These are phyloP conservation scores for Pythium dissotocum DNA, from an alignment of 352 stramenopile genomes.

Conservation along the genomic window DNA sequence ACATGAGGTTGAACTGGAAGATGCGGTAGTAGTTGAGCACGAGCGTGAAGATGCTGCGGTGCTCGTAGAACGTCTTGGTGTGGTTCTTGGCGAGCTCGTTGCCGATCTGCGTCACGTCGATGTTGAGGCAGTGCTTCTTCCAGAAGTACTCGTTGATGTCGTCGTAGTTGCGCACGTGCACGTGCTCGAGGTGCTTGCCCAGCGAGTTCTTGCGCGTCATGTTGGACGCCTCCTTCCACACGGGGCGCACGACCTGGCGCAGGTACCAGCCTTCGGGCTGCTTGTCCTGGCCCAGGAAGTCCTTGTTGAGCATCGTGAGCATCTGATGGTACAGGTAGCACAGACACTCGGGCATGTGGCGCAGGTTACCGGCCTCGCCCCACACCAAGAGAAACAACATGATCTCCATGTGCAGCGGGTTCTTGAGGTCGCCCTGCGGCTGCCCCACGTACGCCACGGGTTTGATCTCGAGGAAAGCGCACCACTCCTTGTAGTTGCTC, in stretches of 20 bases:
- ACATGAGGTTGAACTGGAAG: constrained; percentile 64
- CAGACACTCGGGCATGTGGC: constrained; percentile 93
- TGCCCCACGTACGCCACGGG: constrained; percentile 71
- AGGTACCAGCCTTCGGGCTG: constrained; percentile 33
- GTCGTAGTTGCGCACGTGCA: constrained; percentile 44
- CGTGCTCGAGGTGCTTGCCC: constrained; percentile 35
- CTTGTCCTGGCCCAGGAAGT: constrained; percentile 19
- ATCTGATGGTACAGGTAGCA: constrained; percentile 92
- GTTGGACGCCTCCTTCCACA: constrained; percentile 36
- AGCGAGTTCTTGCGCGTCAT: constrained; percentile 38
- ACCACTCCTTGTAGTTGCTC: constrained; percentile 81
- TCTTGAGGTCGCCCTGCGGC: constrained; percentile 18
- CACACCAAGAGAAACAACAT: constrained; percentile 93
- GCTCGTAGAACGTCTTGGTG: constrained; percentile 43
- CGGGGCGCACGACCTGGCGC: constrained; percentile 28
- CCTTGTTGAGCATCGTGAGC: constrained; percentile 30
- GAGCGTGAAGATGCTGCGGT: constrained; percentile 44
- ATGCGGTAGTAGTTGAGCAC: constrained; percentile 52
- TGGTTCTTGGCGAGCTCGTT: constrained; percentile 29
- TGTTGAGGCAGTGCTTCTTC: constrained; percentile 33
- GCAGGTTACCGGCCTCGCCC: constrained; percentile 91
- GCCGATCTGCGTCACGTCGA: constrained; percentile 33
- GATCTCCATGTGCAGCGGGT: constrained; percentile 68
- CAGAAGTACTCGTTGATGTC: constrained; percentile 52
- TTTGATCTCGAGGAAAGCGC: constrained; percentile 57